These are phyloP conservation scores for Udeniomyces megalosporus DNA, from an alignment of 768 basidiomycete species.

Conservation along the genomic window DNA sequence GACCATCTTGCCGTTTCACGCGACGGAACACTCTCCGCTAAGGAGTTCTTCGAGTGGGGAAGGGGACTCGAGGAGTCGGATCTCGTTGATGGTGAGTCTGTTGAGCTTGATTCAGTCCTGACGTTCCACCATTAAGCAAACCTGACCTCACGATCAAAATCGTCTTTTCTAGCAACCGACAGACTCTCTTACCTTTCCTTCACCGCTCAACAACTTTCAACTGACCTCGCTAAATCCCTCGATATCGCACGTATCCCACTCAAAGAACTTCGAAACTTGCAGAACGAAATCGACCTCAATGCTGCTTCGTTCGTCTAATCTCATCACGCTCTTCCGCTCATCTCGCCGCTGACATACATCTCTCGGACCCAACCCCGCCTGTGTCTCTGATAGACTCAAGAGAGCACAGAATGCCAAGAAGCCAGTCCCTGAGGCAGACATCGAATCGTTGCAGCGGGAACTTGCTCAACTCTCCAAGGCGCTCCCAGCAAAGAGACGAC, in stretches of 20 bases:
- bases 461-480: background rate
- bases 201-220: background rate
- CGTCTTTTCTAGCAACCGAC: too few relatives aligned
- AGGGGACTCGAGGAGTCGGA: background rate
- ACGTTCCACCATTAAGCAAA: background rate
- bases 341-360: background rate
- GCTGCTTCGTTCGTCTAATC: background rate
- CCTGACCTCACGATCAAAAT: too few relatives aligned
- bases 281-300: background rate
- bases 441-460: background rate
- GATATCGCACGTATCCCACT: background rate
- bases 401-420: background rate
- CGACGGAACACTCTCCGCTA: constrained; percentile 2
- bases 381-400: background rate
- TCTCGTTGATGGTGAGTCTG: constrained; percentile 1
- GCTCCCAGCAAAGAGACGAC: background rate
- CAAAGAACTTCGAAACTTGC: constrained; percentile 3
- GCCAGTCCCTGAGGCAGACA: background rate
- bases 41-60: constrained; percentile 2
- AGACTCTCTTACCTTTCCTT: constrained; percentile 5
- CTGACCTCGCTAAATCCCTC: background rate
- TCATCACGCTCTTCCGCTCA: too few relatives aligned
- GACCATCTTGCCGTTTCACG: background rate
- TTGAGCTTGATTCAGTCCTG: background rate
- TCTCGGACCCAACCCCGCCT: background rate